Conservation (phyloP, 352 stramenopile species). For the Phytophthora citricola region DNA sequence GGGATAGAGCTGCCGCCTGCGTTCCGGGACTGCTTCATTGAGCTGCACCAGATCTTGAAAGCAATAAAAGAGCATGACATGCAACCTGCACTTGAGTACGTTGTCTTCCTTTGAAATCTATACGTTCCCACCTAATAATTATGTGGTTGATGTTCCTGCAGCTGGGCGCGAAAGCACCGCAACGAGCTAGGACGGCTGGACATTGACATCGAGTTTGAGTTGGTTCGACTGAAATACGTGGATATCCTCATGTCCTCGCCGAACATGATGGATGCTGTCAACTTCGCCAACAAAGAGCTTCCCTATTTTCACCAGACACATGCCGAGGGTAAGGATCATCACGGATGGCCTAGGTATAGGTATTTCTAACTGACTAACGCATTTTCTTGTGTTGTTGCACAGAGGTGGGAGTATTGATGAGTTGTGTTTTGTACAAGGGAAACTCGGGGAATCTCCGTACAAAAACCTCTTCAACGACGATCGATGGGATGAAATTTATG, state of each 20-base stretch:
- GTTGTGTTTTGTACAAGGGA: conserved; percentile 81
- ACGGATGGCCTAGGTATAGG: not conserved
- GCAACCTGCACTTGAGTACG: conserved; percentile 70
- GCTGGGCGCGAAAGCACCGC: conserved; percentile 68
- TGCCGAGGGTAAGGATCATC: conserved; percentile 46
- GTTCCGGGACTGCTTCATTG: conserved; percentile 73
- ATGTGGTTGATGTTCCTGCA: conserved; percentile 22
- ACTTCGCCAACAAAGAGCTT: conserved; percentile 72
- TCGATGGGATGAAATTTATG: conserved; percentile 76
- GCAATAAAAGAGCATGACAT: conserved; percentile 72
- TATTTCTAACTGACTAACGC: conserved; percentile 1
- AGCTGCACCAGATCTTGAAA: conserved; percentile 71
- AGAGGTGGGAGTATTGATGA: conserved; percentile 85
- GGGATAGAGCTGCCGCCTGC: conserved; percentile 53
- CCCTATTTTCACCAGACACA: conserved; percentile 68
- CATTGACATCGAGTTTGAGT: conserved; percentile 85
- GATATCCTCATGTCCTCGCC: conserved; percentile 70
- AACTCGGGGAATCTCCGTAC: conserved; percentile 80
- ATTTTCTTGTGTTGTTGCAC: conserved; percentile 2
- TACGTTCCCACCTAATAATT: not conserved
- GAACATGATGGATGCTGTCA: conserved; percentile 74
- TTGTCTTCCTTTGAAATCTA: conserved; percentile 6
- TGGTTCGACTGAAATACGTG: conserved; percentile 86
- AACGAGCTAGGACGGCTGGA: conserved; percentile 54
- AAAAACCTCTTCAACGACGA: conserved; percentile 74